phyloP scores from a whole-genome alignment of 306 rosid genomes.

The Arachis stenosperma region DNA sequence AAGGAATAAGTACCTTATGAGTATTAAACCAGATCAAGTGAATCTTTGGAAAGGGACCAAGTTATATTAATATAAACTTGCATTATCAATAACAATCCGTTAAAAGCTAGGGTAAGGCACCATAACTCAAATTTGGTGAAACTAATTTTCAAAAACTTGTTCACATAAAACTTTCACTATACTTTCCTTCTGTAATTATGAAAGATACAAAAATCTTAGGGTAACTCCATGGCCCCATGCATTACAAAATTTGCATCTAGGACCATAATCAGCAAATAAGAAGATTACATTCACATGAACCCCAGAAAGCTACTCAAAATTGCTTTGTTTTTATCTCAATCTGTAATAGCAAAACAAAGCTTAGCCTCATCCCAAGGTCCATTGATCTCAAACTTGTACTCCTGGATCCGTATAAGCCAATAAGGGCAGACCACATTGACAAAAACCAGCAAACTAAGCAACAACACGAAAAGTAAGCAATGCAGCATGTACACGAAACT shows the following conservation, averaged over 20 bases:
- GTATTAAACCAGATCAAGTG: not conserved
- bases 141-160: not conserved
- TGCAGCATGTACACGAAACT: slow-evolving; percentile 66
- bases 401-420: slow-evolving; percentile 89
- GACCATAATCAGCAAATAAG: not conserved
- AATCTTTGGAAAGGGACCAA: not conserved
- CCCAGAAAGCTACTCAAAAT: slow-evolving; percentile 7
- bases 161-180: not conserved
- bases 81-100: too few species aligned
- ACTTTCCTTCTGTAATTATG: not conserved
- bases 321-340: slow-evolving; percentile 45
- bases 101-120: too few species aligned
- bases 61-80: too few species aligned
- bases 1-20: not conserved
- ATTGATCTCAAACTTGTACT: slow-evolving; percentile 88
- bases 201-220: not conserved
- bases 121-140: too few species aligned
- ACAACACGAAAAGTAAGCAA: slow-evolving; percentile 56
- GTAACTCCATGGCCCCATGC: too few species aligned
- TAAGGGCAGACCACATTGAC: slow-evolving; percentile 83
- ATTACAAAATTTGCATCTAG: too few species aligned
- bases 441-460: slow-evolving; percentile 71
- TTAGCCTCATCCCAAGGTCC: slow-evolving; percentile 99
- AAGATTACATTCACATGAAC: not conserved
- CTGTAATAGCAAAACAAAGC: slow-evolving; percentile 91